A percentile compares a stretch with the other conserved stretches of the same genome.
These are phyloP conservation scores for Euphrasia confusa DNA, from an alignment of 257 asterid species.

Conservation along the genomic window DNA sequence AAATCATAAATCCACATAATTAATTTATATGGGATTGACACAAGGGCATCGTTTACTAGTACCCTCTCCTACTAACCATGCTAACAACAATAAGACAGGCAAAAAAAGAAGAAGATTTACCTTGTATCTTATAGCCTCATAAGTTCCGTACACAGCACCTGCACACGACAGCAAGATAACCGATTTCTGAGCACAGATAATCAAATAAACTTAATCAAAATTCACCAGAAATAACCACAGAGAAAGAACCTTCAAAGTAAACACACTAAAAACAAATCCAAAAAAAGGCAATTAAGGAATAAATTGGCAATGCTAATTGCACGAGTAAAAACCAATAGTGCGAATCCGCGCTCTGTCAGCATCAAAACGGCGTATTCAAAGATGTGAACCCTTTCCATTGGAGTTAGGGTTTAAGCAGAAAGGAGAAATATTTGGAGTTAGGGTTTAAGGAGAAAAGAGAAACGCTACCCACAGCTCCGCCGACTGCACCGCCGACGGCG, in stretches of 20 bases:
- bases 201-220: not conserved
- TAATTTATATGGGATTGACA: not conserved
- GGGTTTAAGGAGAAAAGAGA: conserved; percentile 32
- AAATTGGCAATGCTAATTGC: not conserved
- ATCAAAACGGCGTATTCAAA: too few relatives aligned
- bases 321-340: too few relatives aligned
- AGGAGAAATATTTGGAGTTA: conserved; percentile 16
- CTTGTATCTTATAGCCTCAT: conserved; percentile 63
- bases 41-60: conserved; percentile 1
- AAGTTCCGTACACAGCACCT: conserved; percentile 75
- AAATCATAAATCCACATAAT: conserved; percentile 6
- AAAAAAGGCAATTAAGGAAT: not conserved
- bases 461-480: conserved; percentile 70
- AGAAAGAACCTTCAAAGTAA: not conserved
- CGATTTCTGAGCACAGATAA: not conserved
- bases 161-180: conserved; percentile 20
- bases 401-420: not conserved
- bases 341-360: too few relatives aligned
- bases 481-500: conserved; percentile 81
- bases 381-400: not conserved
- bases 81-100: too few relatives aligned
- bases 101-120: conserved; percentile 21
- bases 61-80: not conserved
- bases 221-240: not conserved
- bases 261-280: not conserved